Evolutionary conservation across 1,284 basidiomycete genomes (phyloP).

Genomic region (Porodaedalea pini): DNA sequence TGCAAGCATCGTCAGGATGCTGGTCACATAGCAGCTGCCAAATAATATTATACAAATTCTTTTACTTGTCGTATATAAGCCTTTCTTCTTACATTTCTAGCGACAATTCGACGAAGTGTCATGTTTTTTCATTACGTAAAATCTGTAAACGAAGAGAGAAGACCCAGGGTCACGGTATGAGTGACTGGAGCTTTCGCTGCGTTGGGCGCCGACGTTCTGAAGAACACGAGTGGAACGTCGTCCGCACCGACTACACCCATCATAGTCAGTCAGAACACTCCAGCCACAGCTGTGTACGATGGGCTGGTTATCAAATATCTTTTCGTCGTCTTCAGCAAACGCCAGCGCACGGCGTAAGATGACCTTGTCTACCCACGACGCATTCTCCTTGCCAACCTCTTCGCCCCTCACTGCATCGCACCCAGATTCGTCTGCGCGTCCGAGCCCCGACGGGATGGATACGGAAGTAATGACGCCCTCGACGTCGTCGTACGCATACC

Average conservation of each 20-base stretch:
- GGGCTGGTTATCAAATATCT: conserved; percentile 69
- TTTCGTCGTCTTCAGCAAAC: conserved; percentile 44
- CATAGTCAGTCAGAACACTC: neutral
- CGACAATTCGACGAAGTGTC: neutral
- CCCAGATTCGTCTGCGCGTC: conserved; percentile 55
- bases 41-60: no score
- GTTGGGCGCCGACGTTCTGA: conserved; percentile 3
- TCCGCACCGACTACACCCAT: neutral
- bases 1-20: no score
- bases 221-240: conserved; percentile 1
- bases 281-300: conserved; percentile 34
- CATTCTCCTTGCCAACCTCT: conserved; percentile 71
- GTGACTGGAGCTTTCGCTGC: neutral
- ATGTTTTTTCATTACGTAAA: neutral
- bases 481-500: conserved; percentile 62
- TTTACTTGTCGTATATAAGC: no score
- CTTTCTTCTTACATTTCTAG: no score
- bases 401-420: conserved; percentile 55
- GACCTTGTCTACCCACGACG: conserved; percentile 71
- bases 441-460: conserved; percentile 48
- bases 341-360: conserved; percentile 52
- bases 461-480: conserved; percentile 33
- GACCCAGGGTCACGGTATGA: neutral
- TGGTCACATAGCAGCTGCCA: no score
- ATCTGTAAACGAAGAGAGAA: neutral